phyloP scores from a whole-genome alignment of 2,329 filamentous ascomycete species.

The Epichloe uncinata region DNA sequence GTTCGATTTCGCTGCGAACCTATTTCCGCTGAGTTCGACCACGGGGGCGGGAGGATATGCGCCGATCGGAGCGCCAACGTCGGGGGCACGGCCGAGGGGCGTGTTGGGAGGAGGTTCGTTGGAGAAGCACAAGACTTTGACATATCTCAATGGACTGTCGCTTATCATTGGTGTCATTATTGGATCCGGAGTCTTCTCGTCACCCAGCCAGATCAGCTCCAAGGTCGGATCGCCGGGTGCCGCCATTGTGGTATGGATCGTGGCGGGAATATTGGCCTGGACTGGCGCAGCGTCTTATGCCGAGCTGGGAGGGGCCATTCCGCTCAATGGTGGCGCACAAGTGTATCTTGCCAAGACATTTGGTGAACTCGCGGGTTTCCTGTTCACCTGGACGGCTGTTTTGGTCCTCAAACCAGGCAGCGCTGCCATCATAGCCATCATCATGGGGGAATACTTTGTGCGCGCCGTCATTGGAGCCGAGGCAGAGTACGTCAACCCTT shows the following conservation, averaged over 20 bases:
- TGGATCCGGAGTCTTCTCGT: slow-evolving; percentile 91
- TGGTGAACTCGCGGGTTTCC: slow-evolving; percentile 80
- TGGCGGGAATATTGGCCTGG: slow-evolving; percentile 90
- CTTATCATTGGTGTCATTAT: slow-evolving; percentile 89
- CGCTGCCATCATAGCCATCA: slow-evolving; percentile 89
- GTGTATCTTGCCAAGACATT: slow-evolving; percentile 94
- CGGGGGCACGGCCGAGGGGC: slow-evolving; percentile 30
- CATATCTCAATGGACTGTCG: slow-evolving; percentile 84
- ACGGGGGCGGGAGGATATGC: slow-evolving; percentile 61
- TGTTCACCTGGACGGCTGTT: slow-evolving; percentile 94
- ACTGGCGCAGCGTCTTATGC: slow-evolving; percentile 92
- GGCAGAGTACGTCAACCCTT: slow-evolving; percentile 63
- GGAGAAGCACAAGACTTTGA: slow-evolving; percentile 92
- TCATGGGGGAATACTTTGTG: slow-evolving; percentile 93
- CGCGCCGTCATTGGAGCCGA: slow-evolving; percentile 78
- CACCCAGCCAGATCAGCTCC: slow-evolving; percentile 80
- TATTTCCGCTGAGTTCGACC: slow-evolving; percentile 85
- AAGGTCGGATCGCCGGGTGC: slow-evolving; percentile 88
- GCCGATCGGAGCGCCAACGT: slow-evolving; percentile 65
- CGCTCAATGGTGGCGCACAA: slow-evolving; percentile 86
- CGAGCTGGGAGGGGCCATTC: slow-evolving; percentile 89
- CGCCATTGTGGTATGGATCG: slow-evolving; percentile 77
- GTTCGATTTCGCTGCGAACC: slow-evolving; percentile 87
- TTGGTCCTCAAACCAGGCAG: slow-evolving; percentile 88
- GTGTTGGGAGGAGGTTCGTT: slow-evolving; percentile 62